Base-by-base conservation (phyloP, 202 grass and related monocot species). In the Zizania palustris region DNA sequence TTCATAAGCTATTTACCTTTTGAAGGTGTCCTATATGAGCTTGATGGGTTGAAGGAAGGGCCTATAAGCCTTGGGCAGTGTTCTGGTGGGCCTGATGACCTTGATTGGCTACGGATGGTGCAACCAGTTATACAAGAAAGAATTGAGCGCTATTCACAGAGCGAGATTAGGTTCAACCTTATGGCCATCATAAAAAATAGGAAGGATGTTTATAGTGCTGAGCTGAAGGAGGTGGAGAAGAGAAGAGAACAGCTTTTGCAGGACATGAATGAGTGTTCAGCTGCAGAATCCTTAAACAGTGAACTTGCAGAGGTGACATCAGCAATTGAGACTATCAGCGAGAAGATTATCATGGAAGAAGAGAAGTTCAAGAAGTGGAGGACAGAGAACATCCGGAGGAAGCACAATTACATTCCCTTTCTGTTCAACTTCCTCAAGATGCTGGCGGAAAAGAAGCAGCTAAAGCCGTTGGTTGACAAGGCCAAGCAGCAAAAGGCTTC, bases 311-410 rank as follows among this genome's bases (percentile, higher is more conserved):
- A 95, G 85, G 92, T 92, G 72, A 50, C 88, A 16, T 83, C 74
- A 5, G 81, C 83, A 4, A 90, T 95, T 5, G 92, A 95, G 62
- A 82, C 76, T 1, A 49, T 90, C 34, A 83, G 59, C 0, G 92
- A 93, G 78, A 99, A 92, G 87, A 85, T 99, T 35, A 80, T 85
- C 67, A 91, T 93, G 87, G 96, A 99, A 77, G 96, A 93, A 67
- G 96, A 99, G 56, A 99, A 99, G 85, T 99, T 98, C 66, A 99
- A 85, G 73, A 96, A 99, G 81, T 99, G 96, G 96, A 93, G 90
- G 74, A 87, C 53, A 0, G 96, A 99, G 81, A 99, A 99, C 73
- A 83, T 99, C 4, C 58, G 96, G 65, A 90, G 92, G 87, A 99
- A 99, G 78, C 96, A 99, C 72, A 99, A 99, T 33, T 99, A 99